These are phyloP conservation scores for Isatis tinctoria DNA, from an alignment of 345 rosid species.

Conservation along the genomic window DNA sequence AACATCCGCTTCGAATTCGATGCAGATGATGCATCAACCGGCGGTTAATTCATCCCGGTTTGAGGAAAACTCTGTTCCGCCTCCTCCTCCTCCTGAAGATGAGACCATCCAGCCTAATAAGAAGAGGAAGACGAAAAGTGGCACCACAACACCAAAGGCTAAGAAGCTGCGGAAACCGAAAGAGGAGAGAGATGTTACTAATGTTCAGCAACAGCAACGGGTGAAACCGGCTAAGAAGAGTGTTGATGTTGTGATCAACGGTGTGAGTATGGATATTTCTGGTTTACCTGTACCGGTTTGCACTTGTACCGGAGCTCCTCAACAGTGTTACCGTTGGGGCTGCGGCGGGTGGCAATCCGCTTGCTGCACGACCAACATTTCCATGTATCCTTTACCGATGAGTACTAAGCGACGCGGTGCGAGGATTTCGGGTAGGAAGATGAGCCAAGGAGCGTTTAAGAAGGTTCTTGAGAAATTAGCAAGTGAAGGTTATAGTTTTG, in stretches of 20 bases:
- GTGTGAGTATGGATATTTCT: slow-evolving; percentile 75
- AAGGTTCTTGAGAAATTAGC: slow-evolving; percentile 89
- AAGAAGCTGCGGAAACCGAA: slow-evolving; percentile 76
- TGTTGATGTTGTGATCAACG: slow-evolving; percentile 71
- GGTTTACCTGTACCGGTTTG: slow-evolving; percentile 86
- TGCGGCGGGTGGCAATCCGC: slow-evolving; percentile 99
- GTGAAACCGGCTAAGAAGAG: slow-evolving; percentile 77
- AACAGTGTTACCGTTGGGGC: slow-evolving; percentile 95
- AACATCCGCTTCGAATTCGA: slow-evolving; percentile 47
- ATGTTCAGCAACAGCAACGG: slow-evolving; percentile 36
- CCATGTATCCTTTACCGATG: slow-evolving; percentile 90
- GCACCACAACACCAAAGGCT: slow-evolving; percentile 41
- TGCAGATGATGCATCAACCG: slow-evolving; percentile 46
- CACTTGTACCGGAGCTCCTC: slow-evolving; percentile 80
- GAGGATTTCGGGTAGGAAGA: slow-evolving; percentile 91
- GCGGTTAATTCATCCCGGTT: slow-evolving; percentile 43
- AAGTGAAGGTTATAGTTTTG: slow-evolving; percentile 68
- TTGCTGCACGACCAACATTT: slow-evolving; percentile 85
- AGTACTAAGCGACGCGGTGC: slow-evolving; percentile 87
- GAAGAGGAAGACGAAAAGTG: slow-evolving; percentile 52
- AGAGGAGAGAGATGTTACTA: slow-evolving; percentile 32
- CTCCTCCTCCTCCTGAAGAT: slow-evolving; percentile 10
- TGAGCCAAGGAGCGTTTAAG: slow-evolving; percentile 95
- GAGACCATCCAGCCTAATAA: slow-evolving; percentile 41
- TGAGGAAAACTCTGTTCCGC: slow-evolving; percentile 37